Percentiles rank a stretch among this genome's conserved stretches.
Conservation (phyloP, 202 grass and related monocot genomes). For the Carex sylvatica region DNA sequence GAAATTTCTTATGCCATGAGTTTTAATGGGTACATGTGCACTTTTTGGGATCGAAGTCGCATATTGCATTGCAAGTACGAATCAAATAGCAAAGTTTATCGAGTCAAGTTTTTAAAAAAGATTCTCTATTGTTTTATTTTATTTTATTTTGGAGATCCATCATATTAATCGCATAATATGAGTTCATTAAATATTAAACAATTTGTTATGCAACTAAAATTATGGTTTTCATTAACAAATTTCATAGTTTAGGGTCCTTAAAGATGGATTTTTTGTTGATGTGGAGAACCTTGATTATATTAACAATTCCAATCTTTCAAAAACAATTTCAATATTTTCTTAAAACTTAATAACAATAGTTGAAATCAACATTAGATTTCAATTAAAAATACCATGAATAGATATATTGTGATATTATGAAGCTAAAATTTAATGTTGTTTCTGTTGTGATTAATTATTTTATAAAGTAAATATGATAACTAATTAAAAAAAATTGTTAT, state of each 20-base stretch:
- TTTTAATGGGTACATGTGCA: neutral
- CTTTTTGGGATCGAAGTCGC: neutral
- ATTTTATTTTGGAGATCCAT: neutral
- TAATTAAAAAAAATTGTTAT: neutral
- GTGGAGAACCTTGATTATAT: neutral
- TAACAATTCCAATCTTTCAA: neutral
- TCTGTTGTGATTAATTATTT: neutral
- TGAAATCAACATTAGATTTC: neutral
- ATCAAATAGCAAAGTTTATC: neutral
- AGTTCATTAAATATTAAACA: neutral
- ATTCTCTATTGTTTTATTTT: neutral
- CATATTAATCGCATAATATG: neutral
- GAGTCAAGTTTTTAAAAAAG: neutral
- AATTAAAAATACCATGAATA: neutral
- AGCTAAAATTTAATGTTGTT: neutral
- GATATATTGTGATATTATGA: neutral
- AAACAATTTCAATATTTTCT: neutral
- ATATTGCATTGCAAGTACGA: neutral
- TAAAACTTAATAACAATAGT: neutral
- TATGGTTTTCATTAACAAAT: neutral
- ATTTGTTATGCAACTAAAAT: neutral
- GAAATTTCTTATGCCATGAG: neutral
- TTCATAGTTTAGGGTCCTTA: neutral
- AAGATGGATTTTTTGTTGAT: neutral
- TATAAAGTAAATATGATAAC: neutral